Conservation (phyloP, 768 basidiomycete genomes). For the Boletus rubroflammeus region DNA sequence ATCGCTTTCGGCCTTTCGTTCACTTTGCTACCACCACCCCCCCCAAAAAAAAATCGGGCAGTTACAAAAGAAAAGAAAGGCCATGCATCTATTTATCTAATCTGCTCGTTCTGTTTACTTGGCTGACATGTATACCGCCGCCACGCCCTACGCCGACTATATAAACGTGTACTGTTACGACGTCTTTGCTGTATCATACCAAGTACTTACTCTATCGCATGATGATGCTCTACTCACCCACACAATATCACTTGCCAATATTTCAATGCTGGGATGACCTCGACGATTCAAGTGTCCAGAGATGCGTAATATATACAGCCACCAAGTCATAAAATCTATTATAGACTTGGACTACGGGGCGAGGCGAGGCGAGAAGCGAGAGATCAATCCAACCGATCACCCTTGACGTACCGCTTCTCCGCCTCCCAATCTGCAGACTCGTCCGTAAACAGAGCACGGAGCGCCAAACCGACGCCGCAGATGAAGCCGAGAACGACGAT, state of each 20-base stretch:
- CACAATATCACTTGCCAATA: too few relatives aligned
- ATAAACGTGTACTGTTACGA: neutral
- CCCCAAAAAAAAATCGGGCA: neutral
- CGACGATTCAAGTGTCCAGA: too few relatives aligned
- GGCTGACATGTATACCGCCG: neutral
- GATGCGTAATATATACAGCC: neutral
- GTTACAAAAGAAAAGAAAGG: neutral
- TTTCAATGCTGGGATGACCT: too few relatives aligned
- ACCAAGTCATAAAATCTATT: too few relatives aligned
- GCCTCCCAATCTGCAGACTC: slow-evolving; percentile 10
- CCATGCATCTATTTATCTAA: neutral
- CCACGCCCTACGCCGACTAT: neutral
- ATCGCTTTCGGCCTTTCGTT: neutral
- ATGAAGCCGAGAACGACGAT: slow-evolving; percentile 8
- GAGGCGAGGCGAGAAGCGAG: neutral
- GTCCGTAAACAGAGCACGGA: slow-evolving; percentile 14
- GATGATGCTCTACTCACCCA: neutral
- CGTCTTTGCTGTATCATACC: slow-evolving; percentile 7
- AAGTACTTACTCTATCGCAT: neutral
- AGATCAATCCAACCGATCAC: slow-evolving; percentile 22
- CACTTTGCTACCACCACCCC: too few relatives aligned
- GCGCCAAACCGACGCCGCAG: slow-evolving; percentile 5
- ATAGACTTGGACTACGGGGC: too few relatives aligned
- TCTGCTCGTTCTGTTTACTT: neutral
- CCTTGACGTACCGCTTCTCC: slow-evolving; percentile 20